Evolutionary conservation across 2,329 filamentous ascomycete species (phyloP).

Genomic region (Bertia moriformis): DNA sequence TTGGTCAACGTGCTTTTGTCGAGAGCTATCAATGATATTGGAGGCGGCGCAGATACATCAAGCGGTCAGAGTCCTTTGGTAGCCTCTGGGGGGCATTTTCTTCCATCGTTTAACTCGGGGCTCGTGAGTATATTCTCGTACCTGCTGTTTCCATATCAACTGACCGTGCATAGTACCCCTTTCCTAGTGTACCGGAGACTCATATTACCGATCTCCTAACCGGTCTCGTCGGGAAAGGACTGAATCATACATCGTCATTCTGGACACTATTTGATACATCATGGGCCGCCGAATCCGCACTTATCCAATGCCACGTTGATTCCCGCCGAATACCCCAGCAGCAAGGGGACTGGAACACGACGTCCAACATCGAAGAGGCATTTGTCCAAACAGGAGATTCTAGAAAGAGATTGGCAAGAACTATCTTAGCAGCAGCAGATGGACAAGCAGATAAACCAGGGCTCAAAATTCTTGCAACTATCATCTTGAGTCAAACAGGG

Average conservation of each 20-base stretch:
- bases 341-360: conserved; percentile 6
- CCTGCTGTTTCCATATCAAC: conserved; percentile 4
- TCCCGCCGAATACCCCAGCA: conserved; percentile 10
- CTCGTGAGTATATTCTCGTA: conserved; percentile 9
- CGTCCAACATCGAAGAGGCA: conserved; percentile 6
- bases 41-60: conserved; percentile 1
- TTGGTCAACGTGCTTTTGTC: conserved; percentile 14
- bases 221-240: conserved; percentile 7
- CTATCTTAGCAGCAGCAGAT: conserved; percentile 9
- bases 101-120: conserved; percentile 13
- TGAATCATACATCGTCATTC: conserved; percentile 15
- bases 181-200: conserved; percentile 5
- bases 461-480: conserved; percentile 5
- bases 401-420: conserved; percentile 8
- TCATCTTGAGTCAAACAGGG: conserved; percentile 8
- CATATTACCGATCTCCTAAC: background rate
- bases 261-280: conserved; percentile 15
- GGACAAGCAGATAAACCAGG: conserved; percentile 6
- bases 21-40: conserved; percentile 12
- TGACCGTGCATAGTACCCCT: conserved; percentile 13
- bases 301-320: conserved; percentile 18
- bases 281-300: conserved; percentile 16
- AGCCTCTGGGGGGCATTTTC: conserved; percentile 6
- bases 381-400: conserved; percentile 7
- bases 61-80: background rate